phyloP scores from a whole-genome alignment of 1,284 basidiomycete species.

The Porodaedalea pini region DNA sequence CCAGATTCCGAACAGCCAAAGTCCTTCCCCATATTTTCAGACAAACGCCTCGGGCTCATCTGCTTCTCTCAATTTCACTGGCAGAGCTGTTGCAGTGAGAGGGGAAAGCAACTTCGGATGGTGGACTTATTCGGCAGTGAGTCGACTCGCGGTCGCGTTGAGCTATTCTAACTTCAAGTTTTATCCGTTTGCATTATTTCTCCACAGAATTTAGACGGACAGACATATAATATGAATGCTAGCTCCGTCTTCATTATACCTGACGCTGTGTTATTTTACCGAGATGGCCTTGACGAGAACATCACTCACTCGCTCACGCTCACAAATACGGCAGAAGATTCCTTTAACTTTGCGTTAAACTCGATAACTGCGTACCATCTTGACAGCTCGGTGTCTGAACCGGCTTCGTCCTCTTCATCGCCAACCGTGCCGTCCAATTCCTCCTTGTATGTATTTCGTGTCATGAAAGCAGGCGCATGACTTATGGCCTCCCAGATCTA shows the following conservation, averaged over 20 bases:
- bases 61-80: constrained; percentile 17
- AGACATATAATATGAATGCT: constrained; percentile 24
- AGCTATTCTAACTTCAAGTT: no score
- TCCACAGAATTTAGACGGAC: constrained; percentile 27
- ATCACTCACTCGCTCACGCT: constrained; percentile 30
- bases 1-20: no score
- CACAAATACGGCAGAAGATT: constrained; percentile 24
- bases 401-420: not conserved
- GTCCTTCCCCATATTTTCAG: not conserved
- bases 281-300: constrained; percentile 33
- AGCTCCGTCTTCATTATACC: constrained; percentile 32
- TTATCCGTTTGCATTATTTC: constrained; percentile 26
- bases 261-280: constrained; percentile 31
- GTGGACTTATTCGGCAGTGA: constrained; percentile 15
- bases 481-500: no score
- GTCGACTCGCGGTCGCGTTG: constrained; percentile 28
- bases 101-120: constrained; percentile 1
- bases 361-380: constrained; percentile 15
- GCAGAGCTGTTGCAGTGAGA: constrained; percentile 14
- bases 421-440: not conserved
- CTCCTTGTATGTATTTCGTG: not conserved
- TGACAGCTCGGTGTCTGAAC: no score
- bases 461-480: no score
- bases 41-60: constrained; percentile 4
- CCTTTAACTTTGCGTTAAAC: constrained; percentile 19